Percentiles rank a stretch among this genome's conserved stretches.
phyloP scores from a whole-genome alignment of 106 monocot species.

The Cymbidium sinense region DNA sequence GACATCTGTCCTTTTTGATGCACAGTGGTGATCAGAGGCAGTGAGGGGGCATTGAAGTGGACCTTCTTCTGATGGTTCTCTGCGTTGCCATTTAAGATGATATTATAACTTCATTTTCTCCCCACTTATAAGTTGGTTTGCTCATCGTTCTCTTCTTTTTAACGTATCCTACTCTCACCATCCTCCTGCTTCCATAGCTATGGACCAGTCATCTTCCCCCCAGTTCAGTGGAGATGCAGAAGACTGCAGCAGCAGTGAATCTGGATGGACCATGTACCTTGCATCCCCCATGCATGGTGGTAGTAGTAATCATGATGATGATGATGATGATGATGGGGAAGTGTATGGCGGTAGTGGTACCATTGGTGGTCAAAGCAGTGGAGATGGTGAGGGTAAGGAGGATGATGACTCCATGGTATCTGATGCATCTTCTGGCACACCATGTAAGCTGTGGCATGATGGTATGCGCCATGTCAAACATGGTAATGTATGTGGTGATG shows the following conservation, averaged over 20 bases:
- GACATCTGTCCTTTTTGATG: not conserved
- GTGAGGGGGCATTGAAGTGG: too few relatives aligned
- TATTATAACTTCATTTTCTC: constrained; percentile 10
- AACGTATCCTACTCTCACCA: not conserved
- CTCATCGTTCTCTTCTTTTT: not conserved
- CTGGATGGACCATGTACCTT: constrained; percentile 69
- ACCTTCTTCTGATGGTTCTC: not conserved
- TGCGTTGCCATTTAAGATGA: constrained; percentile 7
- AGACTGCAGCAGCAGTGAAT: constrained; percentile 58
- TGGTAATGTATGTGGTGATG: too few relatives aligned
- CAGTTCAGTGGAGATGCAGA: constrained; percentile 33
- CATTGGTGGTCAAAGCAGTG: constrained; percentile 1
- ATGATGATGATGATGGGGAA: constrained; percentile 12
- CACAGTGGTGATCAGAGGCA: too few relatives aligned
- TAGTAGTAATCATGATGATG: constrained; percentile 10
- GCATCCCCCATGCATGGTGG: constrained; percentile 53
- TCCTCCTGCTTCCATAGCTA: constrained; percentile 3
- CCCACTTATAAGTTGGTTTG: not conserved
- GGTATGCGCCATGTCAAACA: too few relatives aligned
- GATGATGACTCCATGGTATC: constrained; percentile 57
- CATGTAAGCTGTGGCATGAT: not conserved
- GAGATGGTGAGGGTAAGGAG: not conserved
- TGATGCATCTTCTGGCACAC: constrained; percentile 54
- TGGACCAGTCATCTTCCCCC: constrained; percentile 18
- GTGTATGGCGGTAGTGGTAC: constrained; percentile 3